phyloP scores from a whole-genome alignment of 371 early-diverging fungal species.

The Apophysomyces sp. region DNA sequence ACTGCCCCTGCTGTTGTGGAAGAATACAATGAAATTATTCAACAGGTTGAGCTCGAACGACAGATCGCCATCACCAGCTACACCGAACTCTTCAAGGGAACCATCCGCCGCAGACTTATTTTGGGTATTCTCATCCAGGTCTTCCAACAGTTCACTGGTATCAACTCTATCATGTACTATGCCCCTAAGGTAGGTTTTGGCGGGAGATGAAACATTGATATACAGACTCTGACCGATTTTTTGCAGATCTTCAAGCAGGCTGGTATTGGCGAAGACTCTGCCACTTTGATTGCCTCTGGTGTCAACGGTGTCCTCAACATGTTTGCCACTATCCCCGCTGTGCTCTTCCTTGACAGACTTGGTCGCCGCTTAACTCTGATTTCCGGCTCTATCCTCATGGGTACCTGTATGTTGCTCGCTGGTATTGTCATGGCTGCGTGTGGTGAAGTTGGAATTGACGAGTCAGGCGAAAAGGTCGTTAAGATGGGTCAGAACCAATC shows the following conservation, averaged over 20 bases:
- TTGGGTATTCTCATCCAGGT: slow-evolving; percentile 76
- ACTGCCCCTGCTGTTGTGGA: slow-evolving; percentile 57
- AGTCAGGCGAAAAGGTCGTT: slow-evolving; percentile 9
- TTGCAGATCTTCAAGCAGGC: slow-evolving; percentile 73
- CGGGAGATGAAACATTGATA: neutral
- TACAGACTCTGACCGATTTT: slow-evolving; percentile 35
- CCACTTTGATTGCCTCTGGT: slow-evolving; percentile 68
- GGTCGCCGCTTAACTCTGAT: slow-evolving; percentile 49
- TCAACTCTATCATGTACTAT: slow-evolving; percentile 49
- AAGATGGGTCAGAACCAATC: slow-evolving; percentile 32
- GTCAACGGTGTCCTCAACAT: slow-evolving; percentile 76
- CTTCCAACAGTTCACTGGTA: slow-evolving; percentile 61
- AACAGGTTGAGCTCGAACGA: slow-evolving; percentile 68
- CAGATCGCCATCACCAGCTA: slow-evolving; percentile 66
- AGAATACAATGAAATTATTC: slow-evolving; percentile 80
- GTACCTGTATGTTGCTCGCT: slow-evolving; percentile 40
- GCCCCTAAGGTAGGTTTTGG: slow-evolving; percentile 22
- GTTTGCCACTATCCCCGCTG: slow-evolving; percentile 71
- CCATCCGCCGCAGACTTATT: slow-evolving; percentile 56
- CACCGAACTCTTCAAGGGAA: slow-evolving; percentile 68
- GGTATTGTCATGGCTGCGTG: slow-evolving; percentile 47
- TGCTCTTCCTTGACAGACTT: slow-evolving; percentile 54
- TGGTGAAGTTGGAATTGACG: slow-evolving; percentile 15
- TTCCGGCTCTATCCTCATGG: slow-evolving; percentile 45
- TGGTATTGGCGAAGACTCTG: slow-evolving; percentile 49